phyloP scores from a whole-genome alignment of 2,329 filamentous ascomycete species.

The Hymenoscyphus repandus region DNA sequence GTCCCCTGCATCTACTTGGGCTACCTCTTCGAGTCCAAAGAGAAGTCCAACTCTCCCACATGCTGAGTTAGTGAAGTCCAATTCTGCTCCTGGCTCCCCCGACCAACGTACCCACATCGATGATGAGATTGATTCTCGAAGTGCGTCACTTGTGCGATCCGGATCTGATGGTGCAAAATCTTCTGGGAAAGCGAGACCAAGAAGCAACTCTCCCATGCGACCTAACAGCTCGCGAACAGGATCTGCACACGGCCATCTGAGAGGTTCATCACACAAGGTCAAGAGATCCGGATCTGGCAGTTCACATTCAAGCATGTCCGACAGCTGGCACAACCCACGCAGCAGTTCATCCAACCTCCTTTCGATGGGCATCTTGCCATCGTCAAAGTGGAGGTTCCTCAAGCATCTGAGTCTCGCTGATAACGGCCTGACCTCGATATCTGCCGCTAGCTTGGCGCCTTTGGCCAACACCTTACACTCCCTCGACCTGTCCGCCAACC shows the following conservation, averaged over 20 bases:
- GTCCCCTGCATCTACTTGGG: constrained; percentile 71
- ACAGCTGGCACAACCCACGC: constrained; percentile 56
- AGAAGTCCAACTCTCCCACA: constrained; percentile 60
- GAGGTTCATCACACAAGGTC: constrained; percentile 61
- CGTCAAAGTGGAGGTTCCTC: constrained; percentile 91
- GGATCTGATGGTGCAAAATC: constrained; percentile 29
- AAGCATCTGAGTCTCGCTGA: constrained; percentile 88
- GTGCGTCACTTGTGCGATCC: constrained; percentile 24
- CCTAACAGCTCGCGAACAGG: constrained; percentile 70
- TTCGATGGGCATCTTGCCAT: constrained; percentile 64
- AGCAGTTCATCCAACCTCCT: constrained; percentile 77
- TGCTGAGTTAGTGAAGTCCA: constrained; percentile 61
- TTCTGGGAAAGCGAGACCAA: constrained; percentile 42
- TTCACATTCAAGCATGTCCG: constrained; percentile 74
- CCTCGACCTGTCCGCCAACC: constrained; percentile 85
- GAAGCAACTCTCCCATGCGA: constrained; percentile 77
- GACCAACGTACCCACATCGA: constrained; percentile 31
- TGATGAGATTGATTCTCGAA: constrained; percentile 20
- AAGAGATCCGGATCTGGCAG: constrained; percentile 87
- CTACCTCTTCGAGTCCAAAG: constrained; percentile 49
- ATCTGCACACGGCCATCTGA: constrained; percentile 50
- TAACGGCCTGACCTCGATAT: constrained; percentile 80
- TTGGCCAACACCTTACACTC: constrained; percentile 86
- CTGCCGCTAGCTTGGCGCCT: constrained; percentile 69
- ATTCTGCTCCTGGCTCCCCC: constrained; percentile 51